These are phyloP conservation scores for Blastomyces gilchristii DNA, from an alignment of 2,329 filamentous ascomycete genomes.

Conservation along the genomic window DNA sequence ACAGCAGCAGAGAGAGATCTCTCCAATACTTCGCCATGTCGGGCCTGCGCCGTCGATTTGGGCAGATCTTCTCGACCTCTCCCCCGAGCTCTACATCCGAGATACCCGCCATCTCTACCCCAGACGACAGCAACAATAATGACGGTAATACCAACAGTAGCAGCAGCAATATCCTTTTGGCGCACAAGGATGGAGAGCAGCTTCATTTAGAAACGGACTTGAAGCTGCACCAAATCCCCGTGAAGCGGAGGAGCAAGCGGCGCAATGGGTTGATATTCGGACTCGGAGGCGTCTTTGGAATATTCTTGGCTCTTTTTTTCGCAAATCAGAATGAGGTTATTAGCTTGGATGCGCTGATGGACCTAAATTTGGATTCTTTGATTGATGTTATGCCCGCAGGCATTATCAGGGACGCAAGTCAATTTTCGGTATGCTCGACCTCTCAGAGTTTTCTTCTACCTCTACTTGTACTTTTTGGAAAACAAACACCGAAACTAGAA, in stretches of 20 bases:
- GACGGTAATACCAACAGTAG: slow-evolving; percentile 32
- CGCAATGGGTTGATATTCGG: slow-evolving; percentile 73
- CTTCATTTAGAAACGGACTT: slow-evolving; percentile 25
- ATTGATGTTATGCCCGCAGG: slow-evolving; percentile 81
- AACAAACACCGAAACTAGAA: slow-evolving; percentile 9
- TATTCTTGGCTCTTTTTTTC: slow-evolving; percentile 82
- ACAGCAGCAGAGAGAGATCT: background rate
- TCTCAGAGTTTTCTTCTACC: no score
- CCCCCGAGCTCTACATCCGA: slow-evolving; percentile 6
- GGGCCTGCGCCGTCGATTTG: slow-evolving; percentile 34
- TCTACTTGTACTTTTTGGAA: background rate
- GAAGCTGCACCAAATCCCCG: slow-evolving; percentile 18
- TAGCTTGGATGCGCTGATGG: slow-evolving; percentile 61
- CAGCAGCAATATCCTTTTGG: background rate
- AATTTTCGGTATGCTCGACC: slow-evolving; percentile 57
- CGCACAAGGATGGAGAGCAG: slow-evolving; percentile 16
- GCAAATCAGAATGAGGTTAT: slow-evolving; percentile 83
- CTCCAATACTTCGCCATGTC: slow-evolving; percentile 20
- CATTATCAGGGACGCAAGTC: slow-evolving; percentile 73
- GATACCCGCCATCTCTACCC: background rate
- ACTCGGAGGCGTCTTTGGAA: slow-evolving; percentile 79
- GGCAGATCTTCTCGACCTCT: slow-evolving; percentile 23
- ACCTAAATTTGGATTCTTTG: slow-evolving; percentile 70
- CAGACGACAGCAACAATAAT: slow-evolving; percentile 7
- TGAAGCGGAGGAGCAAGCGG: slow-evolving; percentile 50